Conservation (phyloP, 2,329 filamentous ascomycete species). For the Apiospora rasikravindrae region DNA sequence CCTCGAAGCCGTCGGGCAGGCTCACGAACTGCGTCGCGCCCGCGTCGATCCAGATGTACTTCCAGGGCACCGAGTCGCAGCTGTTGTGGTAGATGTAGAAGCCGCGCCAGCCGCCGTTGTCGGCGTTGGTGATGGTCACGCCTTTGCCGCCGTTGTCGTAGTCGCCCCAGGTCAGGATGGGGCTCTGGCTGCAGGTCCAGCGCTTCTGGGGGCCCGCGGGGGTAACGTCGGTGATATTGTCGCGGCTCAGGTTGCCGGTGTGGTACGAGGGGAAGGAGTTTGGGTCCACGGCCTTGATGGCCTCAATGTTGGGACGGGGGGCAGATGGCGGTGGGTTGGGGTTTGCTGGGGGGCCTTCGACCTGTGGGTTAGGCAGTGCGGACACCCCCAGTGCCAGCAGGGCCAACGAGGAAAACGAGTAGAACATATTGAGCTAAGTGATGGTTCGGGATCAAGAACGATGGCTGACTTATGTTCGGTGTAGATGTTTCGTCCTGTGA, state of each 20-base stretch:
- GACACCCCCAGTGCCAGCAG: background rate
- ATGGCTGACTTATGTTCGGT: background rate
- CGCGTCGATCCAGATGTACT: constrained; percentile 34
- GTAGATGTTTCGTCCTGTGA: too few species aligned
- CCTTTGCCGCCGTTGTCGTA: constrained; percentile 26
- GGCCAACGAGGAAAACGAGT: background rate
- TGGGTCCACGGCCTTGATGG: constrained; percentile 16
- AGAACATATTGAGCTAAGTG: background rate
- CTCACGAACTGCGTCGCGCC: constrained; percentile 32
- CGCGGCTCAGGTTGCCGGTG: background rate
- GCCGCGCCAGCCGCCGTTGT: constrained; percentile 24
- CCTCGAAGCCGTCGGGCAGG: constrained; percentile 33
- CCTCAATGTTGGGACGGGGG: constrained; percentile 18
- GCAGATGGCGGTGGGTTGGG: background rate
- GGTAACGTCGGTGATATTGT: background rate
- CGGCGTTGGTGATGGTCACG: constrained; percentile 29
- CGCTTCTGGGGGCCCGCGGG: background rate
- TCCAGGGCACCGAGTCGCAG: constrained; percentile 34
- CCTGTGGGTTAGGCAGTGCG: background rate
- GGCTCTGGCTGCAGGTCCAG: constrained; percentile 24
- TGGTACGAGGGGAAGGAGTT: constrained; percentile 17
- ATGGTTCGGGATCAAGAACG: background rate
- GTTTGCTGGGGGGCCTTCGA: background rate
- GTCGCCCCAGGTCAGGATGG: constrained; percentile 30
- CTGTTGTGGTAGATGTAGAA: constrained; percentile 36